A percentile compares a stretch with the other conserved stretches of the same genome.
These are phyloP conservation scores for Pascua sp. DNA, from an alignment of 1,284 basidiomycete genomes.

Conservation along the genomic window DNA sequence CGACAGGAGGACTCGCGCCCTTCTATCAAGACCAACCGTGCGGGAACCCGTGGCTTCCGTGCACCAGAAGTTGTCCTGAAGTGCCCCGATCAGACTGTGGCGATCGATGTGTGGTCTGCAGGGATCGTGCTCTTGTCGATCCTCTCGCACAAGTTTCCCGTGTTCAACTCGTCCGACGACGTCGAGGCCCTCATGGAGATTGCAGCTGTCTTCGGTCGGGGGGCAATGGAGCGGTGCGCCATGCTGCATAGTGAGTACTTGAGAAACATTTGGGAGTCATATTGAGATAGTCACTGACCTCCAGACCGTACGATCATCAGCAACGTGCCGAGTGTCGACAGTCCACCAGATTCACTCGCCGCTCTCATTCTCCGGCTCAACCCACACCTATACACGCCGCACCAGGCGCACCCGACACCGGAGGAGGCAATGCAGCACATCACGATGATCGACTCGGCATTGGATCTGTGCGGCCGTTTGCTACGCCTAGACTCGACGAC, in stretches of 20 bases:
- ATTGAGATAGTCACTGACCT: slow-evolving; percentile 2
- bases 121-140: slow-evolving; percentile 92
- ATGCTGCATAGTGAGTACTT: slow-evolving; percentile 74
- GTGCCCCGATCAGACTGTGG: slow-evolving; percentile 88
- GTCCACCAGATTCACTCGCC: slow-evolving; percentile 64
- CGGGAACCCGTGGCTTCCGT: slow-evolving; percentile 93
- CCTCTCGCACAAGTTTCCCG: slow-evolving; percentile 84
- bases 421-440: slow-evolving; percentile 52
- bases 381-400: slow-evolving; percentile 63
- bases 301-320: slow-evolving; percentile 79
- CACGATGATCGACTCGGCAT: slow-evolving; percentile 59
- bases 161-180: slow-evolving; percentile 94
- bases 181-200: slow-evolving; percentile 95
- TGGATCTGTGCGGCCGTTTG: slow-evolving; percentile 68
- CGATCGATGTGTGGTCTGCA: slow-evolving; percentile 94
- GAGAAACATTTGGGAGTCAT: neutral
- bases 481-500: slow-evolving; percentile 71
- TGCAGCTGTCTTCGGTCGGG: slow-evolving; percentile 77
- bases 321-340: slow-evolving; percentile 72
- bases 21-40: slow-evolving; percentile 88
- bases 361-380: slow-evolving; percentile 73
- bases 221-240: slow-evolving; percentile 79
- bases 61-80: slow-evolving; percentile 96
- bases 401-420: slow-evolving; percentile 39
- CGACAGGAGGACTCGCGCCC: slow-evolving; percentile 56